A percentile compares a stretch with the other conserved stretches of the same genome.
Conservation (phyloP, 1,139 yeast genomes). For the Schizosaccharomyces versatilis region DNA sequence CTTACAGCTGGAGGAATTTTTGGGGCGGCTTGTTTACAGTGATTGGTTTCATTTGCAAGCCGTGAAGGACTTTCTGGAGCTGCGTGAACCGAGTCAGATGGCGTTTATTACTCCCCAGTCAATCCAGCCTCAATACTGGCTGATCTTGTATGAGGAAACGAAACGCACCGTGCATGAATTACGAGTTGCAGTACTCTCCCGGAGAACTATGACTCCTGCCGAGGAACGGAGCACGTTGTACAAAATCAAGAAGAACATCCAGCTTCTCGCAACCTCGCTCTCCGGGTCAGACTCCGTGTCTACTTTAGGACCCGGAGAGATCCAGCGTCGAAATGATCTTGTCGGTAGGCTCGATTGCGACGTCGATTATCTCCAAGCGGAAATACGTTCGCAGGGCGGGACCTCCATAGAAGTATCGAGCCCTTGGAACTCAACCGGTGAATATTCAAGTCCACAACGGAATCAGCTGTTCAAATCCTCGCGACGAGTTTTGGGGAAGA, state of each 20-base stretch:
- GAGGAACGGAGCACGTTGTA: neutral
- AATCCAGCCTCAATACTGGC: neutral
- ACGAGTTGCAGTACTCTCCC: neutral
- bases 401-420: neutral
- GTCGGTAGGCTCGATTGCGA: neutral
- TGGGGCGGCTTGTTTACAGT: neutral
- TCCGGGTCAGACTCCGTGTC: neutral
- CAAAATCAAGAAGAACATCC: neutral
- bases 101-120: too few species aligned
- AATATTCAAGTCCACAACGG: neutral
- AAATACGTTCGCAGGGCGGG: too few species aligned
- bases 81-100: neutral
- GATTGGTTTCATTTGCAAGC: neutral
- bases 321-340: neutral
- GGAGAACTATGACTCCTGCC: neutral
- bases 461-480: neutral
- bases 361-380: neutral
- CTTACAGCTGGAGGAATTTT: neutral
- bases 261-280: neutral
- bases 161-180: neutral
- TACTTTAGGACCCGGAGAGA: neutral
- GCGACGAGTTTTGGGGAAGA: neutral
- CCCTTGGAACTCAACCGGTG: neutral
- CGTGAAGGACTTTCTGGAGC: neutral
- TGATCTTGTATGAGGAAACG: neutral